Evolutionary conservation across 2,329 filamentous ascomycete genomes (phyloP).

Genomic region (Fusarium penzigii): DNA sequence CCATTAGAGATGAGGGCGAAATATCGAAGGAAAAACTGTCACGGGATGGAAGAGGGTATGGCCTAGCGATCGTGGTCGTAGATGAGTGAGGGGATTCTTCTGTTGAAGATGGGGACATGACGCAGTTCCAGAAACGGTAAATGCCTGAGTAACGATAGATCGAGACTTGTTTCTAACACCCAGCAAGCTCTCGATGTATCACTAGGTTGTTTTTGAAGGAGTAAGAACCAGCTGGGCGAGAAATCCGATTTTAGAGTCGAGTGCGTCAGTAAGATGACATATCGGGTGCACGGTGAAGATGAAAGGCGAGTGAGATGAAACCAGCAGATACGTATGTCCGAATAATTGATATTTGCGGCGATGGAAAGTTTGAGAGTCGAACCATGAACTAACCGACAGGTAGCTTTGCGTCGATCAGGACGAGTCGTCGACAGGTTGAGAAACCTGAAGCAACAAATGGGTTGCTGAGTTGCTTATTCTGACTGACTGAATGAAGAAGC

Average conservation of each 20-base stretch:
- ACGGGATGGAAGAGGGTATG: slow-evolving; percentile 47
- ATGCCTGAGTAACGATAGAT: slow-evolving; percentile 17
- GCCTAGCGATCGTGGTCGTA: slow-evolving; percentile 40
- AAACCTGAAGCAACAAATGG: slow-evolving; percentile 4
- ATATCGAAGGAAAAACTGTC: slow-evolving; percentile 53
- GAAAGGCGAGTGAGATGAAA: slow-evolving; percentile 11
- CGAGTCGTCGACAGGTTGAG: slow-evolving; percentile 3
- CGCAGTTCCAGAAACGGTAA: slow-evolving; percentile 26
- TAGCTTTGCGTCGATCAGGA: slow-evolving; percentile 1
- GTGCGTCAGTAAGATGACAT: slow-evolving; percentile 23
- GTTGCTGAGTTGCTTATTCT: slow-evolving; percentile 6
- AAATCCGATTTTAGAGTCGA: background rate
- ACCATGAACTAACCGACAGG: background rate
- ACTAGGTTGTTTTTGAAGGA: background rate
- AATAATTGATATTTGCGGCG: slow-evolving; percentile 8
- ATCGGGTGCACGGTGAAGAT: slow-evolving; percentile 13
- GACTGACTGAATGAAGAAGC: slow-evolving; percentile 16
- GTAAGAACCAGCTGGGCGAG: background rate
- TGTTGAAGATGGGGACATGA: slow-evolving; percentile 56
- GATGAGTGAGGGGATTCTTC: slow-evolving; percentile 52
- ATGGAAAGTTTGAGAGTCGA: background rate
- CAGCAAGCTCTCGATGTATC: background rate
- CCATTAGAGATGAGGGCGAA: slow-evolving; percentile 45
- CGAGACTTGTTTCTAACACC: background rate
- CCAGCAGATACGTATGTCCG: slow-evolving; percentile 15